Percentiles rank a stretch among this genome's conserved stretches.
Conservation (phyloP, 2,329 filamentous ascomycete genomes). For the Phialophora verrucosa region DNA sequence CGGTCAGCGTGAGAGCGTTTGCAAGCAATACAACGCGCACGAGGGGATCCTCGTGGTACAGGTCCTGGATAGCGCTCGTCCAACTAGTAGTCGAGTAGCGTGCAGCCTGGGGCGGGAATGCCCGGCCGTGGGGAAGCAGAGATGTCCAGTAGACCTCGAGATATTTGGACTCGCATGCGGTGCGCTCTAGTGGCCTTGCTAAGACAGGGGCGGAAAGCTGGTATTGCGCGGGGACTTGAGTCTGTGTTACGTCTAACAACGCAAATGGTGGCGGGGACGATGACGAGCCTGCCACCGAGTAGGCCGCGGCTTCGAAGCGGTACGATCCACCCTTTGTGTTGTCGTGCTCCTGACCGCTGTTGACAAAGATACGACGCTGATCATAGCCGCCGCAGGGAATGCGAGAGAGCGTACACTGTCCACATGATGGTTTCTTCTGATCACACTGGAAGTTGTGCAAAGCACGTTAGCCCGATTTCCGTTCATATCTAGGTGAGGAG, state of each 20-base stretch:
- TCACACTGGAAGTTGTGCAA: conserved; percentile 14
- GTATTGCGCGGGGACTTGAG: neutral
- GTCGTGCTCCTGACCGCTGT: conserved; percentile 13
- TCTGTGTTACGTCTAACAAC: too few relatives aligned
- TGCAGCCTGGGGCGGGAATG: conserved; percentile 16
- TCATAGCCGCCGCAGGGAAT: conserved; percentile 19
- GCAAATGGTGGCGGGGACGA: too few relatives aligned
- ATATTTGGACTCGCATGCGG: conserved; percentile 18
- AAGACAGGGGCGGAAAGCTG: conserved; percentile 2
- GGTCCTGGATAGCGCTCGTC: conserved; percentile 19
- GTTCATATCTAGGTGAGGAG: neutral
- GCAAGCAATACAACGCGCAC: conserved; percentile 19
- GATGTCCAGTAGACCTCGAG: conserved; percentile 21
- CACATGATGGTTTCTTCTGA: conserved; percentile 19
- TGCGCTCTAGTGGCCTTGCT: conserved; percentile 8
- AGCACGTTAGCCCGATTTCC: neutral
- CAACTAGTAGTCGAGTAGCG: conserved; percentile 21
- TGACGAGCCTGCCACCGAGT: neutral
- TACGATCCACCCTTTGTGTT: neutral
- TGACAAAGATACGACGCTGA: conserved; percentile 10
- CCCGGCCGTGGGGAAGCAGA: conserved; percentile 18
- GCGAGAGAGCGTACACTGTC: conserved; percentile 14
- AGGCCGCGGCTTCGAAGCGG: conserved; percentile 8
- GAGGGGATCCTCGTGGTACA: conserved; percentile 12
- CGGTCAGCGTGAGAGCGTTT: conserved; percentile 13